Percentiles rank a stretch among this genome's conserved stretches.
Evolutionary conservation across 306 rosid species (phyloP).

Genomic region (Canavalia gladiata): DNA sequence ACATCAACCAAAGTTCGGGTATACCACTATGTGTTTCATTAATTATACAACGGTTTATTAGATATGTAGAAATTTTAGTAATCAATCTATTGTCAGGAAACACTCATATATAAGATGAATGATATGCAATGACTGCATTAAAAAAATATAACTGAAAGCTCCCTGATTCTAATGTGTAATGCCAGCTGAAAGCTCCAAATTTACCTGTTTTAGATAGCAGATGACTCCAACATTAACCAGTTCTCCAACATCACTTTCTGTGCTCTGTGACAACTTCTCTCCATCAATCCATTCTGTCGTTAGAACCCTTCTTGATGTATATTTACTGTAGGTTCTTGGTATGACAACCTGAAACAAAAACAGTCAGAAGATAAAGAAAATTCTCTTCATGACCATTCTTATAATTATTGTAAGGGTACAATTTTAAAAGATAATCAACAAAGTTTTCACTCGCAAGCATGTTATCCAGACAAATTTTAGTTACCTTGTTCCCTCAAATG

Average conservation of each 20-base stretch:
- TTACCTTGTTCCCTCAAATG: slow-evolving; percentile 16
- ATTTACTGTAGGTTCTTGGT: slow-evolving; percentile 83
- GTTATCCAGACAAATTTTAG: slow-evolving; percentile 30
- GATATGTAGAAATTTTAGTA: background rate
- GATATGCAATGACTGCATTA: slow-evolving; percentile 29
- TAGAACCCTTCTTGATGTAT: slow-evolving; percentile 97
- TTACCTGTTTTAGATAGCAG: slow-evolving; percentile 97
- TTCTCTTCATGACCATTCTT: slow-evolving; percentile 32
- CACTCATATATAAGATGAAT: slow-evolving; percentile 20
- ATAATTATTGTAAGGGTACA: background rate
- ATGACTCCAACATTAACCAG: slow-evolving; percentile 98
- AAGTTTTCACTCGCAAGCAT: slow-evolving; percentile 15
- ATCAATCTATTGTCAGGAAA: background rate
- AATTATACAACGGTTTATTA: slow-evolving; percentile 9
- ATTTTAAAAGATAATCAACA: slow-evolving; percentile 11
- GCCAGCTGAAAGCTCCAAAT: slow-evolving; percentile 29
- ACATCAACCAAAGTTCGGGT: slow-evolving; percentile 31
- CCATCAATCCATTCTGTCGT: slow-evolving; percentile 95
- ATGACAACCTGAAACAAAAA: slow-evolving; percentile 80
- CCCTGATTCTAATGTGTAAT: slow-evolving; percentile 18
- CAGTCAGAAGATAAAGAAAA: slow-evolving; percentile 47
- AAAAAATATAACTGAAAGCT: slow-evolving; percentile 21
- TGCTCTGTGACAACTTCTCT: slow-evolving; percentile 96
- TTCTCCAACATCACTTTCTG: slow-evolving; percentile 94
- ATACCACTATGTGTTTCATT: slow-evolving; percentile 15